Evolutionary conservation across 768 basidiomycete genomes (phyloP).

Genomic region (Calvatia gigantea): DNA sequence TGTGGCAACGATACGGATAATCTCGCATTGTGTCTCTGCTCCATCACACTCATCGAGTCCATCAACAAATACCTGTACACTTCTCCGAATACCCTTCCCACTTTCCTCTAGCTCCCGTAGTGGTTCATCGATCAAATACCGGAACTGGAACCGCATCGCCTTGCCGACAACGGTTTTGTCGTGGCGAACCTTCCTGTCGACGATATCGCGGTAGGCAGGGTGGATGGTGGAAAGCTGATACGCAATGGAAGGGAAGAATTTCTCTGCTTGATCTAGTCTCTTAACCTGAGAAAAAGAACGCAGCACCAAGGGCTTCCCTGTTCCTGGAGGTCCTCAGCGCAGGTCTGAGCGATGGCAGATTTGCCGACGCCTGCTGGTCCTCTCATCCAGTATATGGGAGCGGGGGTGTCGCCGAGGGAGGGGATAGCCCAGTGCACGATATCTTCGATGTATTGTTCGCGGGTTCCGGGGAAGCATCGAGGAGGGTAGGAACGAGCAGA

Average conservation of each 20-base stretch:
- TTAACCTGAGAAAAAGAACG: neutral
- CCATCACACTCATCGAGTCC: slow-evolving; percentile 3
- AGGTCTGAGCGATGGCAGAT: neutral
- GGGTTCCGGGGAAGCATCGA: neutral
- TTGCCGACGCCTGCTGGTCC: neutral
- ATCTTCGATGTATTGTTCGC: slow-evolving; percentile 9
- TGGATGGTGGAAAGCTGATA: slow-evolving; percentile 5
- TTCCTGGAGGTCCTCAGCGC: neutral
- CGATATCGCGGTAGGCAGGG: neutral
- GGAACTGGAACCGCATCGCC: neutral
- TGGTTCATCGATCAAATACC: neutral
- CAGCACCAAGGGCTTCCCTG: neutral
- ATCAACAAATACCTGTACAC: neutral
- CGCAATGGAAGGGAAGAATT: slow-evolving; percentile 3
- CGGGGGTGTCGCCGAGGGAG: neutral
- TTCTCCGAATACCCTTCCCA: neutral
- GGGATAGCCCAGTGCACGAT: slow-evolving; percentile 1
- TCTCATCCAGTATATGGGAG: slow-evolving; percentile 1
- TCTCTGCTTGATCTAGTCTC: neutral
- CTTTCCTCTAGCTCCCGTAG: neutral
- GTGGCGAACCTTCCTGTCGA: neutral
- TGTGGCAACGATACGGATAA: neutral
- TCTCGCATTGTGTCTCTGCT: neutral
- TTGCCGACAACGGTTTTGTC: neutral
- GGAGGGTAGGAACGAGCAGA: slow-evolving; percentile 1